phyloP scores from a whole-genome alignment of 257 asterid species.

The Coffea eugenioides region DNA sequence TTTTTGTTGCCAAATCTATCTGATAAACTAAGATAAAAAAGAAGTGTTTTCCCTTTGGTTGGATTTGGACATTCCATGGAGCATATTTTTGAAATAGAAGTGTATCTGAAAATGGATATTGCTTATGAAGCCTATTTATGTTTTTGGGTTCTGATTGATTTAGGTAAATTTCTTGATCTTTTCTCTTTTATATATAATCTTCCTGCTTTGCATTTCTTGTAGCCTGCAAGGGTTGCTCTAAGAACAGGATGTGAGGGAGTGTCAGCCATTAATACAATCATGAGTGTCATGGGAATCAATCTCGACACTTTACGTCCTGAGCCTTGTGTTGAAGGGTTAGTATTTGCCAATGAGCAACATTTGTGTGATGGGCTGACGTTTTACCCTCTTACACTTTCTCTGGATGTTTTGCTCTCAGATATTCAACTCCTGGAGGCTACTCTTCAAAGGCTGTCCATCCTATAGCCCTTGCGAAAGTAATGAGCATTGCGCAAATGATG shows the following conservation, averaged over 20 bases:
- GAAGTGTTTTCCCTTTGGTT: not conserved
- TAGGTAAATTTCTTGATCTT: not conserved
- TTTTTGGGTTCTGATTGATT: not conserved
- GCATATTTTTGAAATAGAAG: not conserved
- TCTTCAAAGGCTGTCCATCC: constrained; percentile 98
- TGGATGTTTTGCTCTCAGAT: constrained; percentile 36
- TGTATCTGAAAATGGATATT: not conserved
- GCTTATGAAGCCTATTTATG: not conserved
- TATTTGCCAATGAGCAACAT: constrained; percentile 2
- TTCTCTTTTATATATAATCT: not conserved
- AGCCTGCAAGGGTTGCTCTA: constrained; percentile 90
- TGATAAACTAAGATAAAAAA: not conserved
- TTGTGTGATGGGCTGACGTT: not conserved
- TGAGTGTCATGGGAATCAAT: constrained; percentile 99
- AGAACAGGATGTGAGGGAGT: constrained; percentile 84
- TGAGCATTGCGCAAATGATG: constrained; percentile 91
- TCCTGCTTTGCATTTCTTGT: constrained; percentile 12
- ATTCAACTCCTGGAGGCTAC: constrained; percentile 97
- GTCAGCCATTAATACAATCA: constrained; percentile 90
- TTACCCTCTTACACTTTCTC: constrained; percentile 5
- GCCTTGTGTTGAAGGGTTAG: constrained; percentile 98
- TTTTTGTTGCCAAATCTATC: not conserved
- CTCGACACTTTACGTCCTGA: constrained; percentile 82
- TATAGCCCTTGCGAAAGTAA: constrained; percentile 95
- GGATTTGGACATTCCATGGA: not conserved